These are phyloP conservation scores for Aspergillus novoparasiticus DNA, from an alignment of 2,329 filamentous ascomycete species.

Conservation along the genomic window DNA sequence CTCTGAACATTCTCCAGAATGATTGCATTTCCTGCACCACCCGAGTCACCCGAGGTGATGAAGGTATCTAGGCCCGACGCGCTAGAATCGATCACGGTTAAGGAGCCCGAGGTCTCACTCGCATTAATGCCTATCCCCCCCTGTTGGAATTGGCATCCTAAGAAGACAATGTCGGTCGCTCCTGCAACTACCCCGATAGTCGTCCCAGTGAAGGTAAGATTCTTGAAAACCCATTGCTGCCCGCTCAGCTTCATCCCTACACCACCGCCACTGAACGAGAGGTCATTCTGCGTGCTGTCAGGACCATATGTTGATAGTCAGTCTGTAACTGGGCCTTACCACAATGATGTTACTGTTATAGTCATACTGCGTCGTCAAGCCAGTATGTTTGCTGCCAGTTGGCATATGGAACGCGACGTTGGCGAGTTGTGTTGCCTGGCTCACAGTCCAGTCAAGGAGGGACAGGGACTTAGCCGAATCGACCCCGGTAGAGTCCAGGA, in stretches of 20 bases:
- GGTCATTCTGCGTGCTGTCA: constrained; percentile 24
- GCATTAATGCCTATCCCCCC: constrained; percentile 30
- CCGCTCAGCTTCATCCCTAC: constrained; percentile 35
- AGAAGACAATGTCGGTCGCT: constrained; percentile 29
- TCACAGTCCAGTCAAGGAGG: constrained; percentile 43
- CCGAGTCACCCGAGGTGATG: constrained; percentile 27
- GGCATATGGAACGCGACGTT: constrained; percentile 45
- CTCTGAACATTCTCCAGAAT: constrained; percentile 34
- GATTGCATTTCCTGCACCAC: constrained; percentile 34
- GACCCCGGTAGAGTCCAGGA: constrained; percentile 40
- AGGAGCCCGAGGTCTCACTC: constrained; percentile 23
- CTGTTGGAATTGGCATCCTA: constrained; percentile 28
- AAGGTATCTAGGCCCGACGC: constrained; percentile 18
- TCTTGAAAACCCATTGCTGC: constrained; percentile 47
- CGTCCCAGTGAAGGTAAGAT: constrained; percentile 62
- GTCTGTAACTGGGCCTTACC: constrained; percentile 24
- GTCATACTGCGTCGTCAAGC: constrained; percentile 35
- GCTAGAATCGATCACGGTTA: constrained; percentile 26
- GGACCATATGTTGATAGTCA: background rate
- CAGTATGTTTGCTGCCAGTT: constrained; percentile 33
- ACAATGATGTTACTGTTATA: constrained; percentile 31
- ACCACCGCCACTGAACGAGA: constrained; percentile 31
- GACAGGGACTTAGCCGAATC: constrained; percentile 29
- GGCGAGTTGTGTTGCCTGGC: constrained; percentile 41
- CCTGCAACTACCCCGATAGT: constrained; percentile 53